phyloP scores from a whole-genome alignment of 148 eudicot species.

The Diospyros lotus region DNA sequence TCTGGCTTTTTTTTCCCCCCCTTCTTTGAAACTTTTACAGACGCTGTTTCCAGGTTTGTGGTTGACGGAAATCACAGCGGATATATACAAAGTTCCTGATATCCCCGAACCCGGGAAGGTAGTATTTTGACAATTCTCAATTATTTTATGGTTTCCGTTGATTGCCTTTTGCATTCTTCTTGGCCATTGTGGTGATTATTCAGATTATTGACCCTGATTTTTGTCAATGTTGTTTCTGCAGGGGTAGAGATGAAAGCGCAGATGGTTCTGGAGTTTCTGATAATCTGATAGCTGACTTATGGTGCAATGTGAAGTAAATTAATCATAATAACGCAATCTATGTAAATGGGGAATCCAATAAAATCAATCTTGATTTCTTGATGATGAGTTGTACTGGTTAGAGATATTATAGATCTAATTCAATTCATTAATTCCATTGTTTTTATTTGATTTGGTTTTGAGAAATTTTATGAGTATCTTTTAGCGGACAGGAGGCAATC shows the following conservation, averaged over 20 bases:
- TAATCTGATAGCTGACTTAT: background rate
- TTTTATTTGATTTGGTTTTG: background rate
- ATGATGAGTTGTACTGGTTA: background rate
- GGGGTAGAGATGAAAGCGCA: conserved; percentile 1
- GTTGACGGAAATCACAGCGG: conserved; percentile 40
- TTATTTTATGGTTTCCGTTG: background rate
- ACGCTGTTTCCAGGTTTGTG: conserved; percentile 43
- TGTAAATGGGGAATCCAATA: conserved; percentile 1
- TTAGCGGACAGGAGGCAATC: background rate
- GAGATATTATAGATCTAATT: background rate
- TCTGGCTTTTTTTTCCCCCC: background rate
- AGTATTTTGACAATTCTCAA: background rate
- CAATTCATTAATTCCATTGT: background rate
- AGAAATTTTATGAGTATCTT: background rate
- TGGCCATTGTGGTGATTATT: background rate
- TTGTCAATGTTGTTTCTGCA: background rate
- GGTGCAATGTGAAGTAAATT: conserved; percentile 1
- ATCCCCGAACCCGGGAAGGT: conserved; percentile 24
- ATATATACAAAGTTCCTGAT: conserved; percentile 46
- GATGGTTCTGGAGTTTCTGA: background rate
- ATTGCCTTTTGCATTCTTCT: background rate
- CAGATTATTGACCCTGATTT: background rate
- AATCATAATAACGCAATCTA: background rate
- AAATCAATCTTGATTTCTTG: background rate
- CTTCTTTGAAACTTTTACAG: conserved; percentile 26